Conservation (phyloP, 352 stramenopile genomes). For the Phytophthora fragariae region DNA sequence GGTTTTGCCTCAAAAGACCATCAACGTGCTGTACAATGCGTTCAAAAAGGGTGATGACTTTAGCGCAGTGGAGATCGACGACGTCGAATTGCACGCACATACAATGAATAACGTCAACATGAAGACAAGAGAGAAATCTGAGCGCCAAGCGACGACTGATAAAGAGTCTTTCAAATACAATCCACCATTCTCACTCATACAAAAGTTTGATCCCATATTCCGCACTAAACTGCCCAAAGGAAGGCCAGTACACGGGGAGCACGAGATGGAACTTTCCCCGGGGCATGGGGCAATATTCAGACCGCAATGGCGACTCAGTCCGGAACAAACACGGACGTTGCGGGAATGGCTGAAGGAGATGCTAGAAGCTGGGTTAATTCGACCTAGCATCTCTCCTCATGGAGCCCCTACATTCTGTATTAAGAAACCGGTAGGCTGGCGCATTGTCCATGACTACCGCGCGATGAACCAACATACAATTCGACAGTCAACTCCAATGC, state of each 20-base stretch:
- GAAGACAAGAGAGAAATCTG: constrained; percentile 5
- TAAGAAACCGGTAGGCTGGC: constrained; percentile 4
- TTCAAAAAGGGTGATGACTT: constrained; percentile 10
- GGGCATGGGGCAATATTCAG: constrained; percentile 9
- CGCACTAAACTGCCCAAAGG: constrained; percentile 6
- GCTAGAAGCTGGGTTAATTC: not conserved
- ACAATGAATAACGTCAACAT: not conserved
- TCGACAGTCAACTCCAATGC: constrained; percentile 19
- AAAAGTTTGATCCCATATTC: constrained; percentile 4
- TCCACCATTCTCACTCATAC: not conserved
- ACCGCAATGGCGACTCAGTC: constrained; percentile 10
- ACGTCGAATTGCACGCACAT: not conserved
- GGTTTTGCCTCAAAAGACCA: constrained; percentile 2
- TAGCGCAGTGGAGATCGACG: not conserved
- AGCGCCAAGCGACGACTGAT: constrained; percentile 2
- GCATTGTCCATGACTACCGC: constrained; percentile 12
- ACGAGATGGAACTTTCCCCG: not conserved
- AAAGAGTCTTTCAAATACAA: not conserved
- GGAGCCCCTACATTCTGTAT: constrained; percentile 17
- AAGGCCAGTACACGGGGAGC: not conserved
- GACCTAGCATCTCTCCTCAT: constrained; percentile 9
- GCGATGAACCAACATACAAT: constrained; percentile 15
- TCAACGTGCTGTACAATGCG: not conserved
- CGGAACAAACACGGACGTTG: constrained; percentile 2
- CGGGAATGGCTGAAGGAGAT: constrained; percentile 1